Evolutionary conservation across 1,284 basidiomycete genomes (phyloP).

Genomic region (Cryptococcus sp.): DNA sequence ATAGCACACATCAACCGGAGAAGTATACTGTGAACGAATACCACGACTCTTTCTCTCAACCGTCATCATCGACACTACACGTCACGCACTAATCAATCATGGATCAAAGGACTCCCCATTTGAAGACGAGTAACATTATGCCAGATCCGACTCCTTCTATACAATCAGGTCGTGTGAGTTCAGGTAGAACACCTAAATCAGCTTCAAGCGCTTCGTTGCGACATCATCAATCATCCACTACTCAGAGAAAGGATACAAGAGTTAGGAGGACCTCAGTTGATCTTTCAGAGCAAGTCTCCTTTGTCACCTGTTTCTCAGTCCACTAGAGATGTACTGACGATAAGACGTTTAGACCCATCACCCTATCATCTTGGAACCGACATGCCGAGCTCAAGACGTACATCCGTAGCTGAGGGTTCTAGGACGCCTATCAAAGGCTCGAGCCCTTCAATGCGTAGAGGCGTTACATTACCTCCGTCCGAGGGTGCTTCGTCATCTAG

Average conservation of each 20-base stretch:
- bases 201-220: background rate
- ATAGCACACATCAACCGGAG: no score
- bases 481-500: background rate
- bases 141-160: no score
- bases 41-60: no score
- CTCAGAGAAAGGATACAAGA: background rate
- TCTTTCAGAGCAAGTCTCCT: background rate
- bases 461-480: background rate
- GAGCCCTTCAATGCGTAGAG: conserved; percentile 8
- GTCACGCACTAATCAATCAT: no score
- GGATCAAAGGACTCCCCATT: no score
- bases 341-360: background rate
- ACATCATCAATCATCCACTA: background rate
- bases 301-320: background rate
- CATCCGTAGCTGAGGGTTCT: conserved; percentile 2
- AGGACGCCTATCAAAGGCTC: conserved; percentile 13
- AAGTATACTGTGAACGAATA: no score
- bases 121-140: no score
- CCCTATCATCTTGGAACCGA: no score
- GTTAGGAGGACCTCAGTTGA: background rate
- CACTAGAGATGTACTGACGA: no score
- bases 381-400: no score
- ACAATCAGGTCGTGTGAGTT: no score
- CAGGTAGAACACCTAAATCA: background rate
- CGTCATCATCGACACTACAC: no score